phyloP scores from a whole-genome alignment of 2,329 filamentous ascomycete genomes.

The Penicillium aurantiogriseum region DNA sequence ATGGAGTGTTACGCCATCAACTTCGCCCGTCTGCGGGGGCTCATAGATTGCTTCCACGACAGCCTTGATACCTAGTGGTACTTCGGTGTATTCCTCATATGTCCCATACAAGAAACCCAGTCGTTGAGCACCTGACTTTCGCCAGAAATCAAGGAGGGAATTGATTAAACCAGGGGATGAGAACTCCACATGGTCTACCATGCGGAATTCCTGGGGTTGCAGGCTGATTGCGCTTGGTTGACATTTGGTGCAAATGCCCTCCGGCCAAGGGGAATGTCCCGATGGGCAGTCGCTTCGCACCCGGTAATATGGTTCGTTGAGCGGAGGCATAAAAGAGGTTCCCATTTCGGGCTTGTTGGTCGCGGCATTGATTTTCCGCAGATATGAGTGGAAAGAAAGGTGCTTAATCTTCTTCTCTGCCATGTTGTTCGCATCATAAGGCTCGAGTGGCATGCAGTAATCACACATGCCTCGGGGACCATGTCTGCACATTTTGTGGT shows the following conservation, averaged over 20 bases:
- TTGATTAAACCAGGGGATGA: conserved; percentile 81
- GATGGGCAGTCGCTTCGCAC: conserved; percentile 87
- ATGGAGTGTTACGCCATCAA: conserved; percentile 80
- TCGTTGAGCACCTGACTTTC: conserved; percentile 77
- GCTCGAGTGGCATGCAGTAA: conserved; percentile 95
- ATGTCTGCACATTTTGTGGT: conserved; percentile 88
- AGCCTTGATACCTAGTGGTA: conserved; percentile 91
- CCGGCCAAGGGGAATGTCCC: conserved; percentile 89
- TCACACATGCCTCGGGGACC: conserved; percentile 98
- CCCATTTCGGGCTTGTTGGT: conserved; percentile 95
- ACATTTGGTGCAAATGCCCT: conserved; percentile 96
- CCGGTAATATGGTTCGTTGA: conserved; percentile 88
- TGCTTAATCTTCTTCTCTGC: conserved; percentile 98
- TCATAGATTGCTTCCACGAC: conserved; percentile 97
- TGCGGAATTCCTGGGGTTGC: conserved; percentile 89
- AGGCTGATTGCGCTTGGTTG: conserved; percentile 96
- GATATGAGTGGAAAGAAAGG: conserved; percentile 88
- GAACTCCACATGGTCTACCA: conserved; percentile 98
- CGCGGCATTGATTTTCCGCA: conserved; percentile 91
- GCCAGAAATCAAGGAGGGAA: conserved; percentile 87
- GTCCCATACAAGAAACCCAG: conserved; percentile 88
- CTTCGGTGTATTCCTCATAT: conserved; percentile 86
- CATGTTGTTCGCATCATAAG: conserved; percentile 85
- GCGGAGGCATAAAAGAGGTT: conserved; percentile 91
- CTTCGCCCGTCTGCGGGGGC: conserved; percentile 83